These are phyloP conservation scores for Aspergillus sp. DNA, from an alignment of 2,329 filamentous ascomycete genomes.

Conservation along the genomic window DNA sequence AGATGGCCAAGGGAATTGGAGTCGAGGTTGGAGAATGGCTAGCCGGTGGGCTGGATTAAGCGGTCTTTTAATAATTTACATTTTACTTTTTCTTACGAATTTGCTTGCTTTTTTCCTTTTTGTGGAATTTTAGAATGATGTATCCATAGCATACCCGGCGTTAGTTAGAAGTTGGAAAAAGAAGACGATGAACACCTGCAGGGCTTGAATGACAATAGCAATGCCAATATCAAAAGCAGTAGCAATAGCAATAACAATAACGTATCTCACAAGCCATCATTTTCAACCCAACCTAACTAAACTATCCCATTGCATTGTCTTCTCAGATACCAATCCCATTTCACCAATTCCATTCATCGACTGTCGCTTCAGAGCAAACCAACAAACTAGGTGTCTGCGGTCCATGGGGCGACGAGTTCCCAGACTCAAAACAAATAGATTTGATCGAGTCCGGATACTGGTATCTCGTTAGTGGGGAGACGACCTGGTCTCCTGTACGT, in stretches of 20 bases:
- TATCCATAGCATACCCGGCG: conserved; percentile 2
- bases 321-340: not conserved
- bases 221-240: not conserved
- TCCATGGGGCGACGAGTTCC: conserved; percentile 21
- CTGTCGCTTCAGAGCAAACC: conserved; percentile 29
- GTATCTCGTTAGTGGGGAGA: conserved; percentile 27
- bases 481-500: conserved; percentile 33
- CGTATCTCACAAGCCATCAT: not conserved
- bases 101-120: not conserved
- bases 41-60: conserved; percentile 38
- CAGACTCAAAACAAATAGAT: conserved; percentile 35
- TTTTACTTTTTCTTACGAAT: not conserved
- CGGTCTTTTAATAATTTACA: not conserved
- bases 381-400: conserved; percentile 36
- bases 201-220: not conserved
- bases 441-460: conserved; percentile 27
- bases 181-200: not conserved
- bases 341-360: conserved; percentile 43
- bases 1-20: conserved; percentile 45
- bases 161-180: not conserved
- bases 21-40: conserved; percentile 48
- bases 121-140: not conserved
- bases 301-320: not conserved
- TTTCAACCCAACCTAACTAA: not conserved
- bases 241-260: not conserved